phyloP scores from a whole-genome alignment of 495 filamentous ascomycete species.

The Podospora anserina region DNA sequence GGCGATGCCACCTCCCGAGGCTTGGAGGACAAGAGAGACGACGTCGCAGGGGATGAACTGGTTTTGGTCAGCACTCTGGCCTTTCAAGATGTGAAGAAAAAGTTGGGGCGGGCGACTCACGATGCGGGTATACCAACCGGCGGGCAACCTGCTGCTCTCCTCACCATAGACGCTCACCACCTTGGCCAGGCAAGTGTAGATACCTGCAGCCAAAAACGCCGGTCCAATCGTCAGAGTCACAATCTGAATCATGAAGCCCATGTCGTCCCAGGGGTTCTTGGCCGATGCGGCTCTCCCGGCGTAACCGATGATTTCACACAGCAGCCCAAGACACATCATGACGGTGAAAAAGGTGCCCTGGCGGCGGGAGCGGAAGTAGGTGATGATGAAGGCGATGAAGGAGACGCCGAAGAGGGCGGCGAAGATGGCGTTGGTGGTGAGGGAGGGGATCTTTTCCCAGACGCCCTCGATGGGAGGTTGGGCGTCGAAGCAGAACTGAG shows the following conservation, averaged over 20 bases:
- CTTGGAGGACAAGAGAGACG: constrained; percentile 48
- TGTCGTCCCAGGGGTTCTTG: constrained; percentile 16
- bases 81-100: background rate
- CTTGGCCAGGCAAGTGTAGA: constrained; percentile 37
- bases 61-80: background rate
- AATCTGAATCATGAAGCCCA: constrained; percentile 28
- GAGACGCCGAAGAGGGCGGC: constrained; percentile 28
- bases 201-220: constrained; percentile 31
- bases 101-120: background rate
- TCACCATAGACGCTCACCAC: constrained; percentile 43
- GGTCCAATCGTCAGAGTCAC: constrained; percentile 39
- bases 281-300: constrained; percentile 26
- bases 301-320: constrained; percentile 33
- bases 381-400: constrained; percentile 19
- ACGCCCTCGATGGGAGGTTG: background rate
- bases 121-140: constrained; percentile 38
- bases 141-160: constrained; percentile 19
- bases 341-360: constrained; percentile 28
- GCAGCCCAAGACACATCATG: constrained; percentile 24
- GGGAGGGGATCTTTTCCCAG: constrained; percentile 25
- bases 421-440: constrained; percentile 31
- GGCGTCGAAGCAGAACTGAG: constrained; percentile 4
- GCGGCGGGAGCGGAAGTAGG: constrained; percentile 13
- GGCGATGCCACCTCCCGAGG: constrained; percentile 47
- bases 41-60: constrained; percentile 52